Evolutionary conservation across 2,329 filamentous ascomycete genomes (phyloP).

Genomic region (Mycosphaerella arachidis): DNA sequence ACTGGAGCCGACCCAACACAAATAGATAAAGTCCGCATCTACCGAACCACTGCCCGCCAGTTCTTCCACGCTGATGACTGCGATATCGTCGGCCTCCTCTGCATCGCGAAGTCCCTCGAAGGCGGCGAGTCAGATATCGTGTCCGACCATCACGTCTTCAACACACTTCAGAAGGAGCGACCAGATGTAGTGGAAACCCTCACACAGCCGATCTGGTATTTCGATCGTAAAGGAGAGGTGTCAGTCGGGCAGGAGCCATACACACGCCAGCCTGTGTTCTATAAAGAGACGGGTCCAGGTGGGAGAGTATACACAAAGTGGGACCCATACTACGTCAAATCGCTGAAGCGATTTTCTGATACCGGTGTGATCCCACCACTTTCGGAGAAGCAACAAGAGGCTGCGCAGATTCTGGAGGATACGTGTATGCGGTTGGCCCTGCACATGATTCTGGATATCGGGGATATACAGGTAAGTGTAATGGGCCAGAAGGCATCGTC

Average conservation of each 20-base stretch:
- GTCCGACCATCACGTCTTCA: constrained; percentile 76
- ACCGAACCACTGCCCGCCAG: constrained; percentile 79
- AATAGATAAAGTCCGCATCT: constrained; percentile 85
- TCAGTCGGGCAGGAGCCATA: constrained; percentile 63
- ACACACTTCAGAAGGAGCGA: constrained; percentile 67
- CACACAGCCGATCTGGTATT: constrained; percentile 80
- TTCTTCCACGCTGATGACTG: constrained; percentile 82
- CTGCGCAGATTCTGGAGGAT: constrained; percentile 66
- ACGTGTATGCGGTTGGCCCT: constrained; percentile 69
- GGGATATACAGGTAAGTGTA: constrained; percentile 71
- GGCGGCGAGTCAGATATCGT: constrained; percentile 82
- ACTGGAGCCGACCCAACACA: constrained; percentile 74
- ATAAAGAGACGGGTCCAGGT: constrained; percentile 62
- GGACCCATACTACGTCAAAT: constrained; percentile 85
- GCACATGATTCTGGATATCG: constrained; percentile 82
- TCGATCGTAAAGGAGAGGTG: constrained; percentile 83
- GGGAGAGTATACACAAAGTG: constrained; percentile 81
- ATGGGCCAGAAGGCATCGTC: too few species aligned
- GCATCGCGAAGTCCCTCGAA: constrained; percentile 70
- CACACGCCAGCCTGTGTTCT: constrained; percentile 54
- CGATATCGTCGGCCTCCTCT: constrained; percentile 79
- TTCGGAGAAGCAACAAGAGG: constrained; percentile 63
- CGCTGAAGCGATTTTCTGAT: constrained; percentile 66
- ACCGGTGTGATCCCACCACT: constrained; percentile 68
- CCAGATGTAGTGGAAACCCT: constrained; percentile 74